Base-by-base conservation (phyloP, 805 yeast genomes). In the Starmera amethionina region DNA sequence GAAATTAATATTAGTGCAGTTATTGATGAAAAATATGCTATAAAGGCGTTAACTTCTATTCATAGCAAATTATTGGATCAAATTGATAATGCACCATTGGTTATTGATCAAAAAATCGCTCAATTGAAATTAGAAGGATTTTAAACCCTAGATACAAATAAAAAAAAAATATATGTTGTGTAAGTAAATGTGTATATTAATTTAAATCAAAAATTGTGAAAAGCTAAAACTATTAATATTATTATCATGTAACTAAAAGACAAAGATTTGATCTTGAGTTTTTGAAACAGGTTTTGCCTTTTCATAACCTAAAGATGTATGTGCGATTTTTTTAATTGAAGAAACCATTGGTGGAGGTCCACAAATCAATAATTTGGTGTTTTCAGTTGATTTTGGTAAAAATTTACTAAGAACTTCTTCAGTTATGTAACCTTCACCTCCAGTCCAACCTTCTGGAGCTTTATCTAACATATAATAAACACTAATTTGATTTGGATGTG, bases 1-100 rank as follows among this genome's bases (percentile, higher is more conserved):
- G 98, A 93, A 64, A 93, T 93, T 56, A 93, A 93, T 60, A 93
- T 93, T 40, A 84, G 95, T 30, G 94, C 97, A 48, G 98, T 93
- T 40, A 87, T 93, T 46, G 84, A 83, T 47, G 87, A 84, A 49
- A 65, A 67, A 41, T 93, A 93, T 55, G 79, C 94, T 12, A 64
- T 86, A 28, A 83, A 84, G 59, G 97, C 97, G 4, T 70, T 93
- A 49, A 79, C 79, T 56, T 82, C 88, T 5, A 78, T 93, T 43
- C 98, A 93, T 58, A 82, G 80, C 35, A 78, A 75, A 43, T 63
- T 90, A 45, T 63, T 90, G 48, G 81, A 79, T 46, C 64, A 58
- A 25, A 22, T 22, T 22, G 63, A 63, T 33, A 48, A 45, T 32
- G 42, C 44, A 8, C 52, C 54, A 8, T 51, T 42, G 48, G 54